Evolutionary conservation across 2,329 filamentous ascomycete species (phyloP).

Genomic region (Neofusicoccum umdonicola): DNA sequence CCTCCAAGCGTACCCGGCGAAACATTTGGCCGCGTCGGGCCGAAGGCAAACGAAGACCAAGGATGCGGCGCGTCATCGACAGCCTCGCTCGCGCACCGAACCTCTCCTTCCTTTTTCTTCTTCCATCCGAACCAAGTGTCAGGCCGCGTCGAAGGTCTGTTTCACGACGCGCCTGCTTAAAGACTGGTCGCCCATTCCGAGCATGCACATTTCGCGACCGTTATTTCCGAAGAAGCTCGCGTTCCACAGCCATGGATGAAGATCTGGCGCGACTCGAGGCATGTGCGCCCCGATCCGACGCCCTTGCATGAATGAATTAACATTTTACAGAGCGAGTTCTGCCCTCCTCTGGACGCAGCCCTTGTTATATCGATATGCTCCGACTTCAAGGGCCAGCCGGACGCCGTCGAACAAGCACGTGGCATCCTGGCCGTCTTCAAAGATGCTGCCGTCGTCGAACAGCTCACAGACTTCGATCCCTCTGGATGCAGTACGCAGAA

Average conservation of each 20-base stretch:
- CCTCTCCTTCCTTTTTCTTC: not conserved
- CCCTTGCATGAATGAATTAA: conserved; percentile 1
- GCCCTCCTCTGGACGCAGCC: conserved; percentile 72
- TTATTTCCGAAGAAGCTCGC: not conserved
- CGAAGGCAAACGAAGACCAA: not conserved
- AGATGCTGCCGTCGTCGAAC: conserved; percentile 62
- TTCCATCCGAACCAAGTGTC: not conserved
- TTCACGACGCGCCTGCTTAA: not conserved
- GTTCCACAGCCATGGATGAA: conserved; percentile 12
- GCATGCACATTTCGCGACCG: not conserved
- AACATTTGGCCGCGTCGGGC: conserved; percentile 5
- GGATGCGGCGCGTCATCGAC: conserved; percentile 5
- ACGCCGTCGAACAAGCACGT: conserved; percentile 53
- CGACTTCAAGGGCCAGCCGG: conserved; percentile 66
- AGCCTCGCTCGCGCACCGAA: not conserved
- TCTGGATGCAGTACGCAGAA: conserved; percentile 62
- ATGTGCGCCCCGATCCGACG: not conserved
- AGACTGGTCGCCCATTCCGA: not conserved
- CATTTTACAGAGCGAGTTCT: conserved; percentile 63
- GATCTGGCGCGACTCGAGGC: not conserved
- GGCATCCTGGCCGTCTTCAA: conserved; percentile 65
- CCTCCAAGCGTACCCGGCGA: not conserved
- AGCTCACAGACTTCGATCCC: conserved; percentile 74
- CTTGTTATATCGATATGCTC: conserved; percentile 71
- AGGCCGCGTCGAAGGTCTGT: not conserved